Base-by-base conservation (phyloP, 2,329 filamentous ascomycete species). In the Rutstroemia sp. region DNA sequence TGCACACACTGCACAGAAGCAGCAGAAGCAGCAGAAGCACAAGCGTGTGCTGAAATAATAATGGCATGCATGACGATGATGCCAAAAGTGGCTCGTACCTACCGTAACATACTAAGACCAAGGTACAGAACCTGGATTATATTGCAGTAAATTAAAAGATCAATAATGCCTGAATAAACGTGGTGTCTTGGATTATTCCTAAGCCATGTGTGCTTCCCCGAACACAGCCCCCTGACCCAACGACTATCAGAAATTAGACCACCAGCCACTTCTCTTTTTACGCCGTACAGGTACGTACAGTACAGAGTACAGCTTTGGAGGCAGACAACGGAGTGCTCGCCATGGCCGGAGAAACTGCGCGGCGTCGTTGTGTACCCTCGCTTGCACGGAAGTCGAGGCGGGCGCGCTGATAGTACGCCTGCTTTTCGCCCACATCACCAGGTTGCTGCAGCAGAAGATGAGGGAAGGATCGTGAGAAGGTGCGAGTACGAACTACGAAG, bases 31-130 rank as follows among this genome's bases (percentile, higher is more conserved):
- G n/a, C 25, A 6, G 25, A 27, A 27, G 25, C 25, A 27, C 25
- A 30, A 30, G 19, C 9, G 46, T 48, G 46, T 30, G 47, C 27
- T 48, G 36, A 51, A 25, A 50, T 34, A 27, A 55, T 55, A 48
- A 64, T 61, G 56, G 58, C 56, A 60, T 62, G 63, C 61, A 65
- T 64, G 57, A 64, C 59, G 58, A 60, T 61, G 58, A 59, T 61
- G 59, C 56, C 57, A 57, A 59, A 34, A 60, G 53, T 59, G 53
- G 54, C 54, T 51, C 36, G 51, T 59, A 56, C 60, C 58, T 58
- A 40, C 54, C 49, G 27, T 30, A 23, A 23, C 23, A 23, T 23
- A 23, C 23, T 23, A 30, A 30, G 27, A 30, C 10, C 27, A 2
- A 30, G 10, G 27, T 34, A 12, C 30, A 34, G 17, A 23, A 23